These are phyloP conservation scores for Agrostemma githago DNA, from an alignment of 148 eudicot species.

Conservation along the genomic window DNA sequence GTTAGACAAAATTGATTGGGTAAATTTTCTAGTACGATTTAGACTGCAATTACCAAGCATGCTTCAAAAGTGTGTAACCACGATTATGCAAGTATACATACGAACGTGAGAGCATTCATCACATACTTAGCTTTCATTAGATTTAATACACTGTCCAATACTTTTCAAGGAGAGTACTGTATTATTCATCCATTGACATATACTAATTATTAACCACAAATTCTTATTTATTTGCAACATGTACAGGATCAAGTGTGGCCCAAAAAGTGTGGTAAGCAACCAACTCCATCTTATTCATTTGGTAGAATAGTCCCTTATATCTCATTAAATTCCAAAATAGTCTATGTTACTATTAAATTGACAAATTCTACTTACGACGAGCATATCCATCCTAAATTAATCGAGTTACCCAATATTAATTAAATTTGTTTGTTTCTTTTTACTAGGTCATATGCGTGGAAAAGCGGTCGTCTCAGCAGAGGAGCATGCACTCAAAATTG, in stretches of 20 bases:
- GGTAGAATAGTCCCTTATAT: too few relatives aligned
- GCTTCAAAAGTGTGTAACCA: too few relatives aligned
- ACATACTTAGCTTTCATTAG: neutral
- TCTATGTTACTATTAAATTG: too few relatives aligned
- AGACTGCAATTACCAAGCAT: too few relatives aligned
- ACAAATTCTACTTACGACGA: too few relatives aligned
- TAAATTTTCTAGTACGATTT: neutral
- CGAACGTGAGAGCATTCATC: neutral
- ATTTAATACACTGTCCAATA: neutral
- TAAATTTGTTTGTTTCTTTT: neutral
- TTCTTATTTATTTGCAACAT: neutral
- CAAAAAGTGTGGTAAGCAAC: constrained; percentile 35
- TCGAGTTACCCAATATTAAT: too few relatives aligned
- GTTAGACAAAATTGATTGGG: neutral
- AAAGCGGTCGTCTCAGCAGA: constrained; percentile 32
- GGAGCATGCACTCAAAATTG: constrained; percentile 39
- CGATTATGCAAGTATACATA: neutral
- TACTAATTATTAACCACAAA: too few relatives aligned
- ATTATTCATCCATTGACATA: too few relatives aligned
- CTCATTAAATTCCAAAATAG: too few relatives aligned
- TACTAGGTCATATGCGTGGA: constrained; percentile 29
- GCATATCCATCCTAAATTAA: too few relatives aligned
- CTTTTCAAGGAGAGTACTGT: neutral
- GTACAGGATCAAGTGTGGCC: constrained; percentile 46
- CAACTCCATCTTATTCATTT: neutral